phyloP scores from a whole-genome alignment of 2,329 filamentous ascomycete species.

The Colletotrichum australisinense region DNA sequence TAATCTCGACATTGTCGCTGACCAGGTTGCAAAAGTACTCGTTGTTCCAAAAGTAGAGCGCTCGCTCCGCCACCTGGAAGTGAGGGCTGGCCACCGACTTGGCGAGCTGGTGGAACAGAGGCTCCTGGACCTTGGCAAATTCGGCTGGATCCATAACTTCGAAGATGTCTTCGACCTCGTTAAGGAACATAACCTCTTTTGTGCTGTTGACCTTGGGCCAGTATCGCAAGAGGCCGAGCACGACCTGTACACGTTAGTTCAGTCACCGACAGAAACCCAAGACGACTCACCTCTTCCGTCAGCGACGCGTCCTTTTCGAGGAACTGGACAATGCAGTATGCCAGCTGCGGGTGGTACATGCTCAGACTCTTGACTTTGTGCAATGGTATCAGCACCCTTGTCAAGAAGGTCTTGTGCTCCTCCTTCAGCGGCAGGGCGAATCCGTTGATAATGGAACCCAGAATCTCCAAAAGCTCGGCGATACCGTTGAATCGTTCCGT shows the following conservation, averaged over 20 bases:
- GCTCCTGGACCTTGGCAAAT: conserved; percentile 98
- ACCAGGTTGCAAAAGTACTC: conserved; percentile 99
- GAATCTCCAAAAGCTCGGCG: conserved; percentile 93
- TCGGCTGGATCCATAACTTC: conserved; percentile 99
- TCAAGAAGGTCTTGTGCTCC: conserved; percentile 98
- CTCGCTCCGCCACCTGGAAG: conserved; percentile 97
- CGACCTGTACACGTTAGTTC: conserved; percentile 70
- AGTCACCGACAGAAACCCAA: conserved; percentile 27
- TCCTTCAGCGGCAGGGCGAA: conserved; percentile 97
- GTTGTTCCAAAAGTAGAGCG: conserved; percentile 99
- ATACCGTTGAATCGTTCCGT: conserved; percentile 99
- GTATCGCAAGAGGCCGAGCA: conserved; percentile 92
- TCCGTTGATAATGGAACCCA: conserved; percentile 98
- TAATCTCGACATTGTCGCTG: conserved; percentile 98
- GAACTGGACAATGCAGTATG: conserved; percentile 99
- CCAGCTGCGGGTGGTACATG: conserved; percentile 99
- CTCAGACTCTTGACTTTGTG: conserved; percentile 99
- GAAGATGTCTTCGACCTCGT: conserved; percentile 99
- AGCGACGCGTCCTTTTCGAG: conserved; percentile 96
- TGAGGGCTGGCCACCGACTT: conserved; percentile 98
- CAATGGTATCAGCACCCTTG: conserved; percentile 88
- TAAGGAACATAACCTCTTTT: conserved; percentile 99
- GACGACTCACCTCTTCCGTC: conserved; percentile 84
- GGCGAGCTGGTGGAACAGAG: conserved; percentile 94
- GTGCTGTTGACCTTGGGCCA: conserved; percentile 99